phyloP scores from a whole-genome alignment of 768 basidiomycete species.

The Lactarius vividus region DNA sequence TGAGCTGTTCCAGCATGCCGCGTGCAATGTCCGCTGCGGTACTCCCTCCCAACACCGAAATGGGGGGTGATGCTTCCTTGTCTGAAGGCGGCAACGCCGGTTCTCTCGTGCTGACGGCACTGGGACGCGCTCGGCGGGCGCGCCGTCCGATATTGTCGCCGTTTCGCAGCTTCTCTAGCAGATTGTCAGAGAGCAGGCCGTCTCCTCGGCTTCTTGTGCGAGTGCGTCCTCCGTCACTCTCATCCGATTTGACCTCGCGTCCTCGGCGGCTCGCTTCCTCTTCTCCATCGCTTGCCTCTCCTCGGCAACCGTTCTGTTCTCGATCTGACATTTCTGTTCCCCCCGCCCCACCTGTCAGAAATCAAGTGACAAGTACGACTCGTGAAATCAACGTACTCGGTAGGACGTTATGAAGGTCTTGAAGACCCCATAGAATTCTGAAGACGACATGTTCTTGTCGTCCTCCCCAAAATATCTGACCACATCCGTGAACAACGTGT shows the following conservation, averaged over 20 bases:
- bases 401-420: slow-evolving; percentile 96
- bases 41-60: slow-evolving; percentile 32
- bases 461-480: slow-evolving; percentile 94
- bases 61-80: slow-evolving; percentile 29
- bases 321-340: slow-evolving; percentile 79
- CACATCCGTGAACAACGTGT: slow-evolving; percentile 79
- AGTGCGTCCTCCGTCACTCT: slow-evolving; percentile 43
- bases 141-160: slow-evolving; percentile 64
- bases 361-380: neutral
- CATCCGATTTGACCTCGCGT: slow-evolving; percentile 54
- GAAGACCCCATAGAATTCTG: slow-evolving; percentile 96
- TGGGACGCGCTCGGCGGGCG: slow-evolving; percentile 49
- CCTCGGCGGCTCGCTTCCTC: slow-evolving; percentile 65
- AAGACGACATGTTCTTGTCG: slow-evolving; percentile 76
- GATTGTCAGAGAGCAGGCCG: slow-evolving; percentile 58
- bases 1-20: slow-evolving; percentile 71
- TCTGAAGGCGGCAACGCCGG: slow-evolving; percentile 36
- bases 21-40: slow-evolving; percentile 61
- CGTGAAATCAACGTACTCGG: slow-evolving; percentile 47
- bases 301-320: slow-evolving; percentile 73
- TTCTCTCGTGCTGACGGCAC: slow-evolving; percentile 36
- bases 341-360: slow-evolving; percentile 1
- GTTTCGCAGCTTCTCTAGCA: slow-evolving; percentile 68
- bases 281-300: slow-evolving; percentile 66
- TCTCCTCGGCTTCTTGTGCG: slow-evolving; percentile 51